Conservation (phyloP, 208 protist species). For the Trypanosoma brucei region DNA sequence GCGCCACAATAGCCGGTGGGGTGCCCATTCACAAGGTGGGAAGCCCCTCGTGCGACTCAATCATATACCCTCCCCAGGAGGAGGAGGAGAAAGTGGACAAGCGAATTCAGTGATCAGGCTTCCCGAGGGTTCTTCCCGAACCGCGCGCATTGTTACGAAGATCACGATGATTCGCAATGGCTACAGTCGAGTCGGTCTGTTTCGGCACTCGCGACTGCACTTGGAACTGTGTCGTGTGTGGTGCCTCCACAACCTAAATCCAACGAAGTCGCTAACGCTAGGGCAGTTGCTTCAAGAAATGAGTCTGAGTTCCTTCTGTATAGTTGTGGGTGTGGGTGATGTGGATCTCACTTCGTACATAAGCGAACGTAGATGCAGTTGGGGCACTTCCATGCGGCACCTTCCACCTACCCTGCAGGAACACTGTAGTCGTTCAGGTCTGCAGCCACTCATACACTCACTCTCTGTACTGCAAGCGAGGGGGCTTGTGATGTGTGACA, state of each 20-base stretch:
- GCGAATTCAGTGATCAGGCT: slow-evolving; percentile 19
- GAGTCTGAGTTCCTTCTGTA: slow-evolving; percentile 77
- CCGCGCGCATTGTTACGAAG: slow-evolving; percentile 24
- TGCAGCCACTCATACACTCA: slow-evolving; percentile 33
- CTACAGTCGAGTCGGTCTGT: slow-evolving; percentile 33
- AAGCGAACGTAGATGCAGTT: slow-evolving; percentile 10
- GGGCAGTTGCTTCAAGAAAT: slow-evolving; percentile 54
- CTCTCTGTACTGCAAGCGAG: slow-evolving; percentile 38
- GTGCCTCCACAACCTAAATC: slow-evolving; percentile 17
- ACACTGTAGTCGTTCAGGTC: slow-evolving; percentile 33
- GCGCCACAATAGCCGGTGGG: slow-evolving; percentile 21
- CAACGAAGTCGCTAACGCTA: slow-evolving; percentile 21
- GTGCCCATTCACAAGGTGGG: slow-evolving; percentile 8
- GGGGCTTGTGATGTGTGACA: slow-evolving; percentile 30
- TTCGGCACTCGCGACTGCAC: slow-evolving; percentile 65
- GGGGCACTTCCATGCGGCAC: slow-evolving; percentile 39
- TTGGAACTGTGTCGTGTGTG: slow-evolving; percentile 77
- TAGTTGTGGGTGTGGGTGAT: slow-evolving; percentile 61
- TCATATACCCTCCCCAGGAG: slow-evolving; percentile 35
- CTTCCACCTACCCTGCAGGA: slow-evolving; percentile 49
- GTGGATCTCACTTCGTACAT: slow-evolving; percentile 37
- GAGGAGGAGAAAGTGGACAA: slow-evolving; percentile 19
- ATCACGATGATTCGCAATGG: slow-evolving; percentile 73
- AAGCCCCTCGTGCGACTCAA: slow-evolving; percentile 27
- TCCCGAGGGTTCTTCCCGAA: slow-evolving; percentile 17